Conservation (phyloP, 371 early-diverging fungal species). For the Mortierella sp. region DNA sequence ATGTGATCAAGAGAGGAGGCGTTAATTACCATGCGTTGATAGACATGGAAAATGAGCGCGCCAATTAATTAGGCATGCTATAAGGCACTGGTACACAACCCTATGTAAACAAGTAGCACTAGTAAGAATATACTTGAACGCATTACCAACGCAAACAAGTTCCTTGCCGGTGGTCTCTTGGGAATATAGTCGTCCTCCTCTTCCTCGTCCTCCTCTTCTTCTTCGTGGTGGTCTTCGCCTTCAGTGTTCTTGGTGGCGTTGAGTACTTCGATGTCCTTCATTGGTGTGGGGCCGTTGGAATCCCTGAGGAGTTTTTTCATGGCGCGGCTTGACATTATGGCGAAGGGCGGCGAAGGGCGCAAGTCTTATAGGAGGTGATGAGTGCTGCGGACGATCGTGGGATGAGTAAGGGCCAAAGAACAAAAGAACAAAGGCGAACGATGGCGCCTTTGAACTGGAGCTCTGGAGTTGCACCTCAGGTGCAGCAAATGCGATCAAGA, state of each 20-base stretch:
- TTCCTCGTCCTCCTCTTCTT: slow-evolving; percentile 42
- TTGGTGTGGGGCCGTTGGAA: slow-evolving; percentile 38
- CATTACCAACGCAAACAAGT: slow-evolving; percentile 78
- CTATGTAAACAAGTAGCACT: neutral
- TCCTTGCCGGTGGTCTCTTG: slow-evolving; percentile 57
- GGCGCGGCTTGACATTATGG: slow-evolving; percentile 55
- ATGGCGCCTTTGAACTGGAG: slow-evolving; percentile 1
- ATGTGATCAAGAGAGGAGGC: neutral
- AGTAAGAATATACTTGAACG: neutral
- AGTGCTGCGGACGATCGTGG: slow-evolving; percentile 2
- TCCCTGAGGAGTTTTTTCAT: slow-evolving; percentile 54
- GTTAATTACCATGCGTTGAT: neutral
- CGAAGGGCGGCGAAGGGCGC: neutral
- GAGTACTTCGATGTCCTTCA: slow-evolving; percentile 23
- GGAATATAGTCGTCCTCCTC: slow-evolving; percentile 56
- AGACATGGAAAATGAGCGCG: neutral
- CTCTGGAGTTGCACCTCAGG: neutral
- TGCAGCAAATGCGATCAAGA: neutral
- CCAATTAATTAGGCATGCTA: neutral
- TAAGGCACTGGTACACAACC: neutral
- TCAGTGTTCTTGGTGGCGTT: slow-evolving; percentile 38
- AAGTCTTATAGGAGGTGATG: neutral
- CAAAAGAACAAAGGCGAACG: neutral
- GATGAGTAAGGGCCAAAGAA: neutral
- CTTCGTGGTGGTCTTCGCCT: slow-evolving; percentile 31